Conservation (phyloP, 139 green algal species). For the Chlorella vulgaris region DNA sequence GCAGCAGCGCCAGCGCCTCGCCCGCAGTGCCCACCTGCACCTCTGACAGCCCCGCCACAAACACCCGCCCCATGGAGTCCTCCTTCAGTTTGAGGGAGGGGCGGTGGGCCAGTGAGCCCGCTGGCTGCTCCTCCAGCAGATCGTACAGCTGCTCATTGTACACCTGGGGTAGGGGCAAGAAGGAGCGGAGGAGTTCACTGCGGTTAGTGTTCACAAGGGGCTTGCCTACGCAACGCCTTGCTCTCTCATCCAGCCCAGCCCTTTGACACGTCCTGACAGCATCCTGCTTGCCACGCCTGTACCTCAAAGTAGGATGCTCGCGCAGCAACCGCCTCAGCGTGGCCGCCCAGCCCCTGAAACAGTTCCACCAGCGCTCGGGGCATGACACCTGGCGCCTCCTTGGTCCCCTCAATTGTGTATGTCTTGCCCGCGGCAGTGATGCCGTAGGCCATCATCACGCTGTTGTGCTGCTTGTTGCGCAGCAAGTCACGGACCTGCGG, state of each 20-base stretch:
- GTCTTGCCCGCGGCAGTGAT: conserved; percentile 85
- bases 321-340: conserved; percentile 34
- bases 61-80: conserved; percentile 55
- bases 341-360: conserved; percentile 58
- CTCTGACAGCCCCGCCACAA: conserved; percentile 55
- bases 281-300: neutral
- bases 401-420: conserved; percentile 75
- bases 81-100: conserved; percentile 61
- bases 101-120: conserved; percentile 25
- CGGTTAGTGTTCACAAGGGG: too few species aligned
- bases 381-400: conserved; percentile 65
- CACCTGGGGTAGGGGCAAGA: conserved; percentile 49
- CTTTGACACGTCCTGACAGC: too few species aligned
- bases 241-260: too few species aligned
- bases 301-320: conserved; percentile 57
- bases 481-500: conserved; percentile 54
- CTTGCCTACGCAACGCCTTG: too few species aligned
- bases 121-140: conserved; percentile 55
- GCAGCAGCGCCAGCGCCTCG: conserved; percentile 57
- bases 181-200: neutral
- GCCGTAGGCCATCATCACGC: conserved; percentile 83
- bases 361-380: conserved; percentile 60
- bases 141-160: conserved; percentile 86
- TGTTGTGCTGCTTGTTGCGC: conserved; percentile 44
- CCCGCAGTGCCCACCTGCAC: conserved; percentile 41